phyloP scores from a whole-genome alignment of 345 rosid species.

The Durio zibethinus region DNA sequence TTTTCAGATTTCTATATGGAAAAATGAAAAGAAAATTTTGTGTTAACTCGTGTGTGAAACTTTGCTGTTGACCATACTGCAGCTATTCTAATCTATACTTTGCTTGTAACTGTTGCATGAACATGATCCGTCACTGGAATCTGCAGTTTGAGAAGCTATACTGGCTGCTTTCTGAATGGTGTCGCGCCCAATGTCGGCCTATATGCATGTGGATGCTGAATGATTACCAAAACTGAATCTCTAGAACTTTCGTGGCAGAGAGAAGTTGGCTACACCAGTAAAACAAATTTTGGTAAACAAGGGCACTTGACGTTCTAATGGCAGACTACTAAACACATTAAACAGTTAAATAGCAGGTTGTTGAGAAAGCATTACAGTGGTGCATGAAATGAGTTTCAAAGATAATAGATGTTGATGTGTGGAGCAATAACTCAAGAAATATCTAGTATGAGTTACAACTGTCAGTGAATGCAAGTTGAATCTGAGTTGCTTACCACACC shows the following conservation, averaged over 20 bases:
- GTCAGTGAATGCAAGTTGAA: neutral
- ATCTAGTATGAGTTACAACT: neutral
- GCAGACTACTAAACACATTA: no score
- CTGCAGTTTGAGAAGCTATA: neutral
- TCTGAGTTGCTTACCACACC: constrained; percentile 62
- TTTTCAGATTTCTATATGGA: neutral
- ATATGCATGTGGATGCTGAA: constrained; percentile 11
- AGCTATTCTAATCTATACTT: neutral
- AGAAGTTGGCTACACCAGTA: constrained; percentile 10
- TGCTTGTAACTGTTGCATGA: neutral
- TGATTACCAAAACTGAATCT: constrained; percentile 15
- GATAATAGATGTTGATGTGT: neutral
- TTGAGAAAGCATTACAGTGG: neutral
- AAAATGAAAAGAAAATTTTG: neutral
- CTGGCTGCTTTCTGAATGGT: constrained; percentile 3
- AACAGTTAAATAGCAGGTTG: neutral
- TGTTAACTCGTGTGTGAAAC: neutral
- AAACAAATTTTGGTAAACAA: neutral
- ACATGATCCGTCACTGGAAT: neutral
- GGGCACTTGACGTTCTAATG: neutral
- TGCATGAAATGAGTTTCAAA: constrained; percentile 2
- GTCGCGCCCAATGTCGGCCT: neutral
- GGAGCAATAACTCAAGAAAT: neutral
- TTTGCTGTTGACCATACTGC: neutral
- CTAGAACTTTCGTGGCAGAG: neutral